A percentile compares a stretch with the other conserved stretches of the same genome.
These are phyloP conservation scores for Cyclotella cryptica DNA, from an alignment of 108 stramenopile genomes.

Conservation along the genomic window DNA sequence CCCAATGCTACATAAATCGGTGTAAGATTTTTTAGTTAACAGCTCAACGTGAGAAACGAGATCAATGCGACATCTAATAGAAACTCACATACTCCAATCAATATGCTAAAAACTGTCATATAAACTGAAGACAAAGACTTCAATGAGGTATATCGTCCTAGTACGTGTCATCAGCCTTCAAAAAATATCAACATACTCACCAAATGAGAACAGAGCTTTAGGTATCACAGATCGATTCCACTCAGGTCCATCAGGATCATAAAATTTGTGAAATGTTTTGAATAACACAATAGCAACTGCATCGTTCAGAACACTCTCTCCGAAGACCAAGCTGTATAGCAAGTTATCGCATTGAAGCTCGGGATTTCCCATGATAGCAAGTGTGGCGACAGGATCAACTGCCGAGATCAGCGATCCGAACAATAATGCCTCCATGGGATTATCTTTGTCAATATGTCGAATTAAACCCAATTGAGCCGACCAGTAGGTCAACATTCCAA, in stretches of 20 bases:
- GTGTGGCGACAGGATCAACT: conserved; percentile 97
- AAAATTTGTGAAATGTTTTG: conserved; percentile 90
- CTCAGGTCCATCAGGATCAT: conserved; percentile 79
- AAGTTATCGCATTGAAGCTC: conserved; percentile 93
- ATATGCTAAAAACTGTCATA: conserved; percentile 69
- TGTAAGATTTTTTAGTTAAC: background rate
- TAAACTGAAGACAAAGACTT: conserved; percentile 9
- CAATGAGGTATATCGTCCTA: background rate
- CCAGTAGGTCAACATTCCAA: conserved; percentile 88
- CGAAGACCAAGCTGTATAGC: conserved; percentile 96
- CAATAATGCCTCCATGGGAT: conserved; percentile 95
- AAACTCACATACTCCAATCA: conserved; percentile 75
- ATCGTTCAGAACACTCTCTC: conserved; percentile 97
- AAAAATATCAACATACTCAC: background rate
- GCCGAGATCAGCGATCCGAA: conserved; percentile 96
- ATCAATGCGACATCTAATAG: background rate
- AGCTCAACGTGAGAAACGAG: background rate
- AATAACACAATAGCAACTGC: conserved; percentile 98
- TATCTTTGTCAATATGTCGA: conserved; percentile 74
- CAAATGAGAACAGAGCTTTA: conserved; percentile 75
- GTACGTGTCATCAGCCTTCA: background rate
- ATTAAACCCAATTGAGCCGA: conserved; percentile 78
- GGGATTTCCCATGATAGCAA: conserved; percentile 83
- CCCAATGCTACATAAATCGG: conserved; percentile 60
- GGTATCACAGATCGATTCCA: conserved; percentile 71